phyloP scores from a whole-genome alignment of 495 filamentous ascomycete species.

The Choiromyces venosus region DNA sequence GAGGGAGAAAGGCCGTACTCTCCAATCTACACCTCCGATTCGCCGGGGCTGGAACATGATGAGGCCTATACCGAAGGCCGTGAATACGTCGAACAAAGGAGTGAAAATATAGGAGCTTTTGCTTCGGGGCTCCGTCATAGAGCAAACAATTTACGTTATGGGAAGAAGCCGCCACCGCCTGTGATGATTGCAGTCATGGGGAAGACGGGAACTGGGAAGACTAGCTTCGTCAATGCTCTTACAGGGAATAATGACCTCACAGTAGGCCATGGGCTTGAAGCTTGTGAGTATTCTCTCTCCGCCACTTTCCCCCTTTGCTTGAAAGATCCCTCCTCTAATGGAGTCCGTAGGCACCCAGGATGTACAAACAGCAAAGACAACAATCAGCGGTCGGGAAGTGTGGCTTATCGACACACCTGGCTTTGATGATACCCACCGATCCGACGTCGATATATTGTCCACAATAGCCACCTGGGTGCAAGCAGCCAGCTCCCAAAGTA shows the following conservation, averaged over 20 bases:
- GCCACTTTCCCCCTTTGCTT: not conserved
- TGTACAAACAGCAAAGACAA: constrained; percentile 13
- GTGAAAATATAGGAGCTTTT: not conserved
- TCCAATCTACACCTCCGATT: no score
- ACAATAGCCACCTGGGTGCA: constrained; percentile 44
- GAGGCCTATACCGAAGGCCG: no score
- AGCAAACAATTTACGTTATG: not conserved
- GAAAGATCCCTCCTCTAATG: not conserved
- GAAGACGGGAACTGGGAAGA: constrained; percentile 45
- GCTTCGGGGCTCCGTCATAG: not conserved
- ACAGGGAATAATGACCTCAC: constrained; percentile 11
- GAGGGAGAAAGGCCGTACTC: no score
- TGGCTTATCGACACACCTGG: constrained; percentile 51
- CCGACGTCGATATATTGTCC: constrained; percentile 45
- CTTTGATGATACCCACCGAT: constrained; percentile 49
- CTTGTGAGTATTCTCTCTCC: constrained; percentile 9
- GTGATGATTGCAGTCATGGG: constrained; percentile 43
- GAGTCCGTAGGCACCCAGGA: constrained; percentile 29
- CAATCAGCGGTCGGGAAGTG: constrained; percentile 33
- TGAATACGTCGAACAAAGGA: not conserved
- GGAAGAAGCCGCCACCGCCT: not conserved
- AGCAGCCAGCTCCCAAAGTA: constrained; percentile 23
- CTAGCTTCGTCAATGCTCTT: constrained; percentile 42
- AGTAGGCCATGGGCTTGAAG: constrained; percentile 18
- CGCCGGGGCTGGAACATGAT: no score